These are phyloP conservation scores for Eucalyptus rudis DNA, from an alignment of 345 rosid genomes.

Conservation along the genomic window DNA sequence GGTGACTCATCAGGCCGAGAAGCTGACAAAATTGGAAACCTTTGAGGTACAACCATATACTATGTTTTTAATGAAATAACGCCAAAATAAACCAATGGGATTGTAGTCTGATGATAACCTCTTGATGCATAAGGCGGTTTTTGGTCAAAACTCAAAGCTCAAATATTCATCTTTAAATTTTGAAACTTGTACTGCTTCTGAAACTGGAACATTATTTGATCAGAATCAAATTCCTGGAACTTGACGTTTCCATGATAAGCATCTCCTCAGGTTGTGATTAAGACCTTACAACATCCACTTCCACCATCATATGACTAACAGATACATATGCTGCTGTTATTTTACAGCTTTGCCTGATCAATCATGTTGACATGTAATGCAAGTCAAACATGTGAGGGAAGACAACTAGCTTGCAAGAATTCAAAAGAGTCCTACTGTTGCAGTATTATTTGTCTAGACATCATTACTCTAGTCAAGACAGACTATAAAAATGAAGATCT, in stretches of 20 bases:
- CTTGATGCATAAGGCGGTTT: neutral
- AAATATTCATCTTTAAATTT: neutral
- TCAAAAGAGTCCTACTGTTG: neutral
- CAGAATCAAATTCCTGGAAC: neutral
- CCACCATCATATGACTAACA: neutral
- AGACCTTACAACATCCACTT: neutral
- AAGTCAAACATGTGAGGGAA: neutral
- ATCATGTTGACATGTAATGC: neutral
- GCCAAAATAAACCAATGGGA: neutral
- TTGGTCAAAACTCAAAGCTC: neutral
- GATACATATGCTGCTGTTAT: neutral
- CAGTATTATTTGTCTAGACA: neutral
- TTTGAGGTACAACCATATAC: slow-evolving; percentile 20
- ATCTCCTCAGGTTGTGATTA: neutral
- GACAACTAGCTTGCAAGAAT: neutral
- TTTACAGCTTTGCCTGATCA: neutral
- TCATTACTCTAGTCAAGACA: neutral
- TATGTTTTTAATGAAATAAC: neutral
- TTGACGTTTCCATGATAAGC: neutral
- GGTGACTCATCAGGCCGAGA: slow-evolving; percentile 41
- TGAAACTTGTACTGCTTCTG: neutral
- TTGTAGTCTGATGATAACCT: neutral
- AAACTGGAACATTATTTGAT: neutral
- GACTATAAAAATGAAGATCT: neutral
- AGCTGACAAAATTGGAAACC: slow-evolving; percentile 22